phyloP scores from a whole-genome alignment of 257 asterid species.

The Lantana camara region DNA sequence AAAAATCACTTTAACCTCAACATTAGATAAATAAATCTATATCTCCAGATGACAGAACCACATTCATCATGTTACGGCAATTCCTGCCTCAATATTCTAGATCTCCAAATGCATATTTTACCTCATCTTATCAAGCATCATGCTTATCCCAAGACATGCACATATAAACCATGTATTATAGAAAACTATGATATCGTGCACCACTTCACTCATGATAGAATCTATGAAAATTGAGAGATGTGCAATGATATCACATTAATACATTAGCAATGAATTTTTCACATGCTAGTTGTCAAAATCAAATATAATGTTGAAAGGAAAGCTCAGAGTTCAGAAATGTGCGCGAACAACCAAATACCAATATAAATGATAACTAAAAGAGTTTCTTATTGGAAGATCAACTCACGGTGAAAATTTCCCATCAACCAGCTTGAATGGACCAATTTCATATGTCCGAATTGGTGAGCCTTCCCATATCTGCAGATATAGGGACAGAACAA shows the following conservation, averaged over 20 bases:
- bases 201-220: background rate
- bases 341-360: constrained; percentile 1
- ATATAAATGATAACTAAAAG: constrained; percentile 16
- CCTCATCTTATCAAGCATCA: constrained; percentile 3
- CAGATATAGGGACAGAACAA: constrained; percentile 22
- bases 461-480: constrained; percentile 99
- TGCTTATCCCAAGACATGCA: constrained; percentile 21
- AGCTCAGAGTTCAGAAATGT: constrained; percentile 2
- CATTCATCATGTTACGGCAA: background rate
- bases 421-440: constrained; percentile 88
- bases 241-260: background rate
- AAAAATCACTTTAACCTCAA: constrained; percentile 27
- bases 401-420: constrained; percentile 99
- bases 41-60: constrained; percentile 9
- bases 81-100: background rate
- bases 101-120: constrained; percentile 10
- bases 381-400: constrained; percentile 22
- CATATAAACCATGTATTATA: background rate
- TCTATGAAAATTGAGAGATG: background rate
- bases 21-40: constrained; percentile 16
- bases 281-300: background rate
- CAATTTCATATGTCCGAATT: constrained; percentile 77
- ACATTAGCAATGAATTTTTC: constrained; percentile 19
- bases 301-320: background rate
- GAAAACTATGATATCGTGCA: background rate